These are phyloP conservation scores for Citropsis articulata DNA, from an alignment of 345 rosid species.

Conservation along the genomic window DNA sequence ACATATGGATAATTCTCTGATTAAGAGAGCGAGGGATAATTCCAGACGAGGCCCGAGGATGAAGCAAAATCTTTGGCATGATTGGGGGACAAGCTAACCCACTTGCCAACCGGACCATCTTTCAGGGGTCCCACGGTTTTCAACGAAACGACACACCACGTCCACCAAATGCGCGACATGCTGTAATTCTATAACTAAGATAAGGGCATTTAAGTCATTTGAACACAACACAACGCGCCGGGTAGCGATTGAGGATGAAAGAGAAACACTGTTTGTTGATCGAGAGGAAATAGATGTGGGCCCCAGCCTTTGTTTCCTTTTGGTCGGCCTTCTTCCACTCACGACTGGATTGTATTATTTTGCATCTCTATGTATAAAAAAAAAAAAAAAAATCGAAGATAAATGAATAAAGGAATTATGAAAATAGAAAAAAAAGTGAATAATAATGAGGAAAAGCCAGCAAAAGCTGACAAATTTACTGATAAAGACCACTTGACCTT, in stretches of 20 bases:
- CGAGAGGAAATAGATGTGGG: conserved; percentile 16
- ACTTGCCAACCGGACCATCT: conserved; percentile 14
- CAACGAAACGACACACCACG: conserved; percentile 2
- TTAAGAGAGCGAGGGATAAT: not conserved
- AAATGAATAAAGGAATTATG: not conserved
- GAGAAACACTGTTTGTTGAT: not conserved
- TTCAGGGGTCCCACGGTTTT: not conserved
- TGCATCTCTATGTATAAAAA: not conserved
- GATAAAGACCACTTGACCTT: not conserved
- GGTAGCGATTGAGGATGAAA: conserved; percentile 15
- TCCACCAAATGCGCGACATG: not conserved
- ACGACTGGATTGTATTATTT: not conserved
- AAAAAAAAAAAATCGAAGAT: not conserved
- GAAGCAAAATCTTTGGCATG: not conserved
- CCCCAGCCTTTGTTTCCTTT: conserved; percentile 13
- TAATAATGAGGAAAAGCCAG: not conserved
- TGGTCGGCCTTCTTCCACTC: conserved; percentile 6
- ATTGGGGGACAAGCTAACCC: conserved; percentile 8
- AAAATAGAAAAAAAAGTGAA: not conserved
- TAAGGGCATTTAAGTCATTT: conserved; percentile 21
- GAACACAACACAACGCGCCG: conserved; percentile 18
- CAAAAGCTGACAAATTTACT: conserved; percentile 27
- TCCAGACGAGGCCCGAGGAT: not conserved
- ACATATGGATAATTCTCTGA: not conserved
- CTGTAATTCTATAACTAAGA: not conserved